Conservation (phyloP, 1,284 basidiomycete species). For the Pholiota adiposa region DNA sequence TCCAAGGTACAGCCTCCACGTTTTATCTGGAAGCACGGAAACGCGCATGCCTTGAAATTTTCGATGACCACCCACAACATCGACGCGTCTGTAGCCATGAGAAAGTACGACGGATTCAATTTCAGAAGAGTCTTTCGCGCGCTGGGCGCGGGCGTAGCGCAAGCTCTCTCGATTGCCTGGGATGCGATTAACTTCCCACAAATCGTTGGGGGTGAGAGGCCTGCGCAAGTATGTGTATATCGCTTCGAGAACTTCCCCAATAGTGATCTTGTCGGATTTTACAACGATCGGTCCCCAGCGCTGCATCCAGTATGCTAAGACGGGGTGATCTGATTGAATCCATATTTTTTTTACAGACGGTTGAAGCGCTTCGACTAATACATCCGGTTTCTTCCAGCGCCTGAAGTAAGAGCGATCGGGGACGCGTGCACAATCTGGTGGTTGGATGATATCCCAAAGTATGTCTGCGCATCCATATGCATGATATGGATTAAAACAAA, state of each 20-base stretch:
- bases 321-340: conserved; percentile 24
- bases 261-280: conserved; percentile 15
- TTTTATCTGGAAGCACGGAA: conserved; percentile 36
- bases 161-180: conserved; percentile 24
- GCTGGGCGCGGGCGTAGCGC: conserved; percentile 16
- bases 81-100: conserved; percentile 27
- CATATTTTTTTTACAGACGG: conserved; percentile 23
- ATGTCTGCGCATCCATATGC: conserved; percentile 14
- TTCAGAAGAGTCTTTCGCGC: conserved; percentile 26
- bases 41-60: conserved; percentile 42
- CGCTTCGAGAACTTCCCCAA: conserved; percentile 23
- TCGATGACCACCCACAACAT: conserved; percentile 40
- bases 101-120: conserved; percentile 23
- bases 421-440: conserved; percentile 23
- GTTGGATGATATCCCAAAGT: conserved; percentile 26
- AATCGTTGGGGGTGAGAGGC: conserved; percentile 22
- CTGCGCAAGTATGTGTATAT: conserved; percentile 26
- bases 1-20: conserved; percentile 40
- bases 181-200: conserved; percentile 14
- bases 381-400: conserved; percentile 15
- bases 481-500: conserved; percentile 19
- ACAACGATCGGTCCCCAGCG: conserved; percentile 27
- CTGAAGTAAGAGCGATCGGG: conserved; percentile 12
- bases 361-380: conserved; percentile 18
- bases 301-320: conserved; percentile 24